Base-by-base conservation (phyloP, 371 early-diverging fungal genomes). In the Mortierella sp. region DNA sequence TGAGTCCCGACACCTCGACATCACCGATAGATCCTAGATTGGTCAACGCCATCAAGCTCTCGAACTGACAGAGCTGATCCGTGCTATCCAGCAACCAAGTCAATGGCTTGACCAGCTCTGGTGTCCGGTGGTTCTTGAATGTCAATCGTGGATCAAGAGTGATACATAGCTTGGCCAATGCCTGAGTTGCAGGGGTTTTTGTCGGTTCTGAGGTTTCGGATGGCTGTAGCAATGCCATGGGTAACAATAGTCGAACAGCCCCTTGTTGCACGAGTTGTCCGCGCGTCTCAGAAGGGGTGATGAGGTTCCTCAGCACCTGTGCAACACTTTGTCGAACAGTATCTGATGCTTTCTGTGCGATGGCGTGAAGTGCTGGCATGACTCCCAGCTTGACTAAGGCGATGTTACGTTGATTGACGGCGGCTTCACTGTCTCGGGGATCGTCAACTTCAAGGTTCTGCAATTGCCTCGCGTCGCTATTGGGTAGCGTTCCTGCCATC, bases 21-120 rank as follows among this genome's bases (percentile, higher is more conserved):
- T 86, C 85, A 44, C 86, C 86, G 44, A 84, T 80, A 3, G 88
- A 86, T 1, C 94, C 93, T 9, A 98, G 81, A 62, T 98, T 98
- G 2, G 98, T 98, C 24, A 98, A 78, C 0, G 96, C 96, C 90
- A 98, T 87, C 43, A 97, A 74, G 3, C 89, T 92, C 77, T 98
- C 98, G 74, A 97, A 98, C 60, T 92, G 91, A 17, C 90, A 83
- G 27, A 97, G 79, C 60, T 85, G 82, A 25, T 79, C 67, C n/a
- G 87, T 83, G 45, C 79, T 80, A 4, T 82, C 83, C 39, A 88
- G 82, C 16, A 91, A 74, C 51, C 73, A 65, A 28, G 91, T 76
- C 14, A 93, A 82, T 0, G 91, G 89, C 34, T 82, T 82, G 13
- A 88, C 89, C 10, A 93, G 61, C 67, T 87, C 90, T 14, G 91